phyloP scores from a whole-genome alignment of 306 rosid species.

The Ceratonia siliqua region DNA sequence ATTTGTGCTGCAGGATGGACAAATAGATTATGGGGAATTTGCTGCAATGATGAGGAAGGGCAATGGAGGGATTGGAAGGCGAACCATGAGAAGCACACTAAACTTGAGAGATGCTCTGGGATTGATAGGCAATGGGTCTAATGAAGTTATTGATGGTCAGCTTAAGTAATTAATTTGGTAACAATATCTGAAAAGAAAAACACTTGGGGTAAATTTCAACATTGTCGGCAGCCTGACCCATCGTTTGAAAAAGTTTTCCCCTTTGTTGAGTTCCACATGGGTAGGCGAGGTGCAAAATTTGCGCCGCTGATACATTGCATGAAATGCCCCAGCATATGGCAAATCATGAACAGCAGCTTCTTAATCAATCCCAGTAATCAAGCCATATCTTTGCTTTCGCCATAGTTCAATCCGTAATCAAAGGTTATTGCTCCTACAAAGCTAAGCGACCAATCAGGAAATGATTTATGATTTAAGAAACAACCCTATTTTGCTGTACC shows the following conservation, averaged over 20 bases:
- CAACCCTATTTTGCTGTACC: neutral
- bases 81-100: slow-evolving; percentile 61
- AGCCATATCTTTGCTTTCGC: neutral
- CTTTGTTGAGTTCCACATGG: slow-evolving; percentile 10
- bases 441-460: neutral
- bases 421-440: neutral
- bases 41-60: slow-evolving; percentile 69
- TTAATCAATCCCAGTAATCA: neutral
- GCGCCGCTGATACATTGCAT: neutral
- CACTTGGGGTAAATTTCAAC: slow-evolving; percentile 24
- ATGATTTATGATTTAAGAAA: neutral
- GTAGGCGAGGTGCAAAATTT: neutral
- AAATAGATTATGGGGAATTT: slow-evolving; percentile 66
- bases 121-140: slow-evolving; percentile 41
- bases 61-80: slow-evolving; percentile 63
- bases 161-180: slow-evolving; percentile 32
- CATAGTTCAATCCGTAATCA: neutral
- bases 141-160: slow-evolving; percentile 44
- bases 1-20: slow-evolving; percentile 59
- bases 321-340: slow-evolving; percentile 28
- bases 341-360: neutral
- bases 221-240: slow-evolving; percentile 24
- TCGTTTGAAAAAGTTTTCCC: neutral
- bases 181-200: slow-evolving; percentile 21
- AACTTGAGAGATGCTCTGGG: slow-evolving; percentile 53